Evolutionary conservation across 371 early-diverging fungal species (phyloP).

Genomic region (Nosema bombycis): DNA sequence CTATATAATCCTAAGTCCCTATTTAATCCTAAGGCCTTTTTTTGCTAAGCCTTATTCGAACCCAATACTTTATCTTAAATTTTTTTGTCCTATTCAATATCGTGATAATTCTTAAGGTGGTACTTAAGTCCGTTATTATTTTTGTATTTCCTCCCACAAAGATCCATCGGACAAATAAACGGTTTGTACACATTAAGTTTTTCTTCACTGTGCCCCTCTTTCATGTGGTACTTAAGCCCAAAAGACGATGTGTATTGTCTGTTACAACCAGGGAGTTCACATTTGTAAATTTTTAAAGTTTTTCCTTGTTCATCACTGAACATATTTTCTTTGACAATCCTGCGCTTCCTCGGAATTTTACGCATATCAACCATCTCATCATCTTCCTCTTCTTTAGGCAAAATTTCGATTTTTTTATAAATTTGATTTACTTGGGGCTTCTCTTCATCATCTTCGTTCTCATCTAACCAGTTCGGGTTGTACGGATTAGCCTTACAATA

Average conservation of each 20-base stretch:
- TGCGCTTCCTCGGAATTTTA: conserved; percentile 4
- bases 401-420: neutral
- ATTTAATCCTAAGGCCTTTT: no score
- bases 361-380: neutral
- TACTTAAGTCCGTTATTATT: conserved; percentile 90
- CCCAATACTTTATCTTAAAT: no score
- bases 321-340: conserved; percentile 12
- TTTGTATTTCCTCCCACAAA: conserved; percentile 84
- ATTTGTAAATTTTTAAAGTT: conserved; percentile 59
- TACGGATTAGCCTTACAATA: neutral
- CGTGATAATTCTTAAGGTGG: conserved; percentile 70
- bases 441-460: neutral
- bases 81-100: conserved; percentile 15
- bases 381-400: neutral
- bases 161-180: conserved; percentile 73
- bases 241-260: conserved; percentile 66
- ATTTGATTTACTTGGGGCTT: neutral
- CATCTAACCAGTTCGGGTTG: conserved; percentile 12
- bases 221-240: conserved; percentile 66
- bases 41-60: no score
- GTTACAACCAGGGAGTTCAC: conserved; percentile 63
- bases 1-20: neutral
- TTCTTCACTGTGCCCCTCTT: conserved; percentile 64
- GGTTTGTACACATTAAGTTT: conserved; percentile 70
- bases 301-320: neutral